Conservation (phyloP, 1,284 basidiomycete genomes). For the Irpex lacteus region DNA sequence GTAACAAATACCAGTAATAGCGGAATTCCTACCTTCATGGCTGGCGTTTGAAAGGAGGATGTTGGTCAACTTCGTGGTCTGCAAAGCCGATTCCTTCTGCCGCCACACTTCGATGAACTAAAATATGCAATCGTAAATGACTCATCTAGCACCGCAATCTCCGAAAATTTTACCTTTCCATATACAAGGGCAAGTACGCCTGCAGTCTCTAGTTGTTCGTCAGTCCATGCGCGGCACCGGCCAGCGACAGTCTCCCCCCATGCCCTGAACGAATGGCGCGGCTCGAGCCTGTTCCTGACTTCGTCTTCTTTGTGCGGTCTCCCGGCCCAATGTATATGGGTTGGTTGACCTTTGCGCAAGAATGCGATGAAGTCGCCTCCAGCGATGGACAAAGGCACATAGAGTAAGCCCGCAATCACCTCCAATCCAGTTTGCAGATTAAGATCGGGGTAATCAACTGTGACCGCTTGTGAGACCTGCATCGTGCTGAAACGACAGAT, state of each 20-base stretch:
- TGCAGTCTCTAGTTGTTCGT: conserved; percentile 87
- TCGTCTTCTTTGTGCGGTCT: conserved; percentile 58
- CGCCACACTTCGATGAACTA: conserved; percentile 89
- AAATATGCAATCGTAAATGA: neutral
- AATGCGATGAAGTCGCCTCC: conserved; percentile 84
- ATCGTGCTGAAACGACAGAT: conserved; percentile 38
- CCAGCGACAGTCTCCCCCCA: conserved; percentile 83
- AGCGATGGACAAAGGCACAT: conserved; percentile 71
- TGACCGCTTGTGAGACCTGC: conserved; percentile 70
- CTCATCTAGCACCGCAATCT: neutral
- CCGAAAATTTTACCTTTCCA: conserved; percentile 50
- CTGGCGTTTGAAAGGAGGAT: conserved; percentile 85
- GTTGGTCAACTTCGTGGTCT: conserved; percentile 77
- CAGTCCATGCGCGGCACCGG: conserved; percentile 75
- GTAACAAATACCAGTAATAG: neutral
- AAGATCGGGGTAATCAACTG: conserved; percentile 76
- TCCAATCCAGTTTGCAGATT: conserved; percentile 67
- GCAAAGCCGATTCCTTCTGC: conserved; percentile 78
- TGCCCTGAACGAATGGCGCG: conserved; percentile 77
- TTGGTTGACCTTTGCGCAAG: conserved; percentile 74
- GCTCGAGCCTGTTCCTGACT: conserved; percentile 53
- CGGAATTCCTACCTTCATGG: conserved; percentile 63
- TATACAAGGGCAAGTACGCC: conserved; percentile 84
- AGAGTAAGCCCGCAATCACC: conserved; percentile 76
- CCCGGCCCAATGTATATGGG: conserved; percentile 78